Conservation (phyloP, 2,329 filamentous ascomycete species). For the Torrubiellomyces zombiae region DNA sequence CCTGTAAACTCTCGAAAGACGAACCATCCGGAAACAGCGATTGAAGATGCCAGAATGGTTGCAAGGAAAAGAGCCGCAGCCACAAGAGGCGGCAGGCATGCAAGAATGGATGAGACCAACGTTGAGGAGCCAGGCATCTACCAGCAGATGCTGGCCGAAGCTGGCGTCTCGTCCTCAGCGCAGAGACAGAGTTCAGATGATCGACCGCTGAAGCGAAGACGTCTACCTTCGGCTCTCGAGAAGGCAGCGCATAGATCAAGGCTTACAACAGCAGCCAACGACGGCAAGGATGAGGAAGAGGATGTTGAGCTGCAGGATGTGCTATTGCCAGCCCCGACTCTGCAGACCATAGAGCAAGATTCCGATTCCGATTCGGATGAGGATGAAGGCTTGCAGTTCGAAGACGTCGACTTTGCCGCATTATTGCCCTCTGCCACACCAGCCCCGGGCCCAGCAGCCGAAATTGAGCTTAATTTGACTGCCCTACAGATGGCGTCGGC, state of each 20-base stretch:
- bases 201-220: slow-evolving; percentile 23
- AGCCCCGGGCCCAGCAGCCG: slow-evolving; percentile 12
- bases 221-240: slow-evolving; percentile 3
- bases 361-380: slow-evolving; percentile 26
- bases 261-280: neutral
- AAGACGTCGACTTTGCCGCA: slow-evolving; percentile 28
- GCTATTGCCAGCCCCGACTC: slow-evolving; percentile 24
- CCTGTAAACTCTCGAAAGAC: too few relatives aligned
- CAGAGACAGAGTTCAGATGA: slow-evolving; percentile 13
- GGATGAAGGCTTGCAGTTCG: slow-evolving; percentile 26
- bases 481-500: slow-evolving; percentile 21
- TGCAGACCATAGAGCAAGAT: slow-evolving; percentile 34
- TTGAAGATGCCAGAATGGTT: slow-evolving; percentile 12
- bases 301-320: slow-evolving; percentile 34
- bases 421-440: slow-evolving; percentile 9
- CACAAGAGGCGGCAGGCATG: slow-evolving; percentile 8
- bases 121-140: slow-evolving; percentile 25
- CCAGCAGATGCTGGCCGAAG: slow-evolving; percentile 31
- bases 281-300: slow-evolving; percentile 16
- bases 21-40: too few relatives aligned
- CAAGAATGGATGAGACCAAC: slow-evolving; percentile 5
- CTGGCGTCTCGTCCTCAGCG: slow-evolving; percentile 22
- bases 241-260: too few relatives aligned
- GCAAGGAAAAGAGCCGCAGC: slow-evolving; percentile 13
- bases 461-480: slow-evolving; percentile 36